Conservation (phyloP, 2,329 filamentous ascomycete genomes). For the Sclerotinia trifoliorum region DNA sequence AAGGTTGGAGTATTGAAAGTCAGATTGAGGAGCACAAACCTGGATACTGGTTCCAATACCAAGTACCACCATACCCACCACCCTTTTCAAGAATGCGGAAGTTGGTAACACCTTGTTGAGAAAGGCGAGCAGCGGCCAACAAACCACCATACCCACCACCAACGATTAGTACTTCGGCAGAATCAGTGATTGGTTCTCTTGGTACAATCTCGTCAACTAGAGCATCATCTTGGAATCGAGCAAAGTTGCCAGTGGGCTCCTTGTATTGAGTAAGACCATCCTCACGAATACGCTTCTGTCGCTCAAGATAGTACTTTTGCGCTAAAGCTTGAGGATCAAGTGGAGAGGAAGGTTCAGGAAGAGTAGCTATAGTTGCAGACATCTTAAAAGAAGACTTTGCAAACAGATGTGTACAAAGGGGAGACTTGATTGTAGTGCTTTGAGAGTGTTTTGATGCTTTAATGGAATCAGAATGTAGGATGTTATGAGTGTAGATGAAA, state of each 20-base stretch:
- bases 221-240: constrained; percentile 14
- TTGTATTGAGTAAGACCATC: constrained; percentile 22
- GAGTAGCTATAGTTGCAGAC: constrained; percentile 16
- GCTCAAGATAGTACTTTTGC: constrained; percentile 16
- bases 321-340: constrained; percentile 13
- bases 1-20: background rate
- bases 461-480: background rate
- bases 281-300: constrained; percentile 19
- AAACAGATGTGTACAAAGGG: background rate
- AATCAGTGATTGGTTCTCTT: constrained; percentile 15
- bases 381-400: background rate
- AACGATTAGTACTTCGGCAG: constrained; percentile 41
- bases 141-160: constrained; percentile 44
- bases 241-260: constrained; percentile 17
- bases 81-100: constrained; percentile 45
- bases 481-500: background rate
- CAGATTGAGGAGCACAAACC: constrained; percentile 43
- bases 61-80: constrained; percentile 47
- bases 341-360: constrained; percentile 16
- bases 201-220: background rate
- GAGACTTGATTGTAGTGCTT: background rate
- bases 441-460: background rate
- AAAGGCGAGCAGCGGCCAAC: constrained; percentile 44
- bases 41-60: constrained; percentile 57
- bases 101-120: constrained; percentile 46